These are phyloP conservation scores for Incumbomyces lentus DNA, from an alignment of 2,329 filamentous ascomycete species.

Conservation along the genomic window DNA sequence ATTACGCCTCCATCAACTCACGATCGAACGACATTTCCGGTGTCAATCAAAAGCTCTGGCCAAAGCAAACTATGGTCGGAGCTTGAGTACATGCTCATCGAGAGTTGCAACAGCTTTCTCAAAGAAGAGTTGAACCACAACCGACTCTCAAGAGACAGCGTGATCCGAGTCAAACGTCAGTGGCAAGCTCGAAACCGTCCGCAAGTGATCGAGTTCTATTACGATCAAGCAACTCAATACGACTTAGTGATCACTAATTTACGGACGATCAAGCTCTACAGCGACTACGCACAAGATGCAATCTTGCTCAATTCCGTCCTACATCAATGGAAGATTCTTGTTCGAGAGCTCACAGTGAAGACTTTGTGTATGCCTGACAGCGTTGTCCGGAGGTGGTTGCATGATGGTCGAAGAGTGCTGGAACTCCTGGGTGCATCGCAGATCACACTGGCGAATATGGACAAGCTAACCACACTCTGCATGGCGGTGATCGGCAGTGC, in stretches of 20 bases:
- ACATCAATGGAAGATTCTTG: conserved; percentile 39
- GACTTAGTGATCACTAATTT: conserved; percentile 39
- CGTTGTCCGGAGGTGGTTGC: conserved; percentile 39
- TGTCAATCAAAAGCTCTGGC: conserved; percentile 30
- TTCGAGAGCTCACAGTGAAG: conserved; percentile 38
- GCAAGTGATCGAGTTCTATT: conserved; percentile 42
- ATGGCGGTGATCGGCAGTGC: conserved; percentile 7
- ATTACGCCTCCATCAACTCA: conserved; percentile 10
- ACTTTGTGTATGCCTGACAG: conserved; percentile 43
- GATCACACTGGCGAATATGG: conserved; percentile 29
- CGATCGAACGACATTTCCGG: conserved; percentile 22
- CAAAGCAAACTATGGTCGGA: conserved; percentile 37
- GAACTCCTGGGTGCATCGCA: conserved; percentile 38
- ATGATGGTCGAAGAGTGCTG: conserved; percentile 39
- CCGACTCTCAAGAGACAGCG: conserved; percentile 30
- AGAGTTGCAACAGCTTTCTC: conserved; percentile 36
- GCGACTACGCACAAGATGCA: conserved; percentile 30
- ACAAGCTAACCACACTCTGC: conserved; percentile 28
- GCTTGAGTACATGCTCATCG: conserved; percentile 36
- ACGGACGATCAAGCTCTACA: conserved; percentile 36
- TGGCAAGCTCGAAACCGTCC: conserved; percentile 40
- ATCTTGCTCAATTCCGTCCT: conserved; percentile 37
- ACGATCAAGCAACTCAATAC: conserved; percentile 42
- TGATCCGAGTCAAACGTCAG: conserved; percentile 28
- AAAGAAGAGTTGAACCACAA: conserved; percentile 31